These are phyloP conservation scores for Tulasnella sp. DNA, from an alignment of 768 basidiomycete species.

Conservation along the genomic window DNA sequence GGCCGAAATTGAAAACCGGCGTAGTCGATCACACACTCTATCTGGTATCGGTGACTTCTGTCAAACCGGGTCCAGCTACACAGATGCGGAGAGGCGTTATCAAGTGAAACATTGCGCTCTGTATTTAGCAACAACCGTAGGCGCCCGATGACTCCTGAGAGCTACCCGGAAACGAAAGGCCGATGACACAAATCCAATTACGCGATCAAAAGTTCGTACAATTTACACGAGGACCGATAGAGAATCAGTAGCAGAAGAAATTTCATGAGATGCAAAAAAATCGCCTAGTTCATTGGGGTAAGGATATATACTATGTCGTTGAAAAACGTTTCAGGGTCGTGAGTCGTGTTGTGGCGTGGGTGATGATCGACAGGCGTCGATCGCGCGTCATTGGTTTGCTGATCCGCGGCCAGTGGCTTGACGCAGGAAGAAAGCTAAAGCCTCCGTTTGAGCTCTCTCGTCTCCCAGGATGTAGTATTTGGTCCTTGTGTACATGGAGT, in stretches of 20 bases:
- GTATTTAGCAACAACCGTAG: too few species aligned
- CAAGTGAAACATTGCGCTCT: too few species aligned
- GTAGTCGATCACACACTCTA: too few species aligned
- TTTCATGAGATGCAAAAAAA: not conserved
- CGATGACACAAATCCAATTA: not conserved
- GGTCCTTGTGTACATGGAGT: not conserved
- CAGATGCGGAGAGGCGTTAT: too few species aligned
- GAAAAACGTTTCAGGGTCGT: not conserved
- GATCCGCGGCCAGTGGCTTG: not conserved
- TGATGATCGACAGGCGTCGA: not conserved
- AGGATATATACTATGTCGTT: not conserved
- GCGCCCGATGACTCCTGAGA: too few species aligned
- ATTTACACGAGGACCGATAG: not conserved
- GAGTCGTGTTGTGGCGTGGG: not conserved
- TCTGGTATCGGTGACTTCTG: too few species aligned
- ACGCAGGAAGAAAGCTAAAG: not conserved
- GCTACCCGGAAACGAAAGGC: too few species aligned
- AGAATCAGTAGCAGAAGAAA: not conserved
- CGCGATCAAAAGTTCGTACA: not conserved
- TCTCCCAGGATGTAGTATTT: not conserved
- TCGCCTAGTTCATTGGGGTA: not conserved
- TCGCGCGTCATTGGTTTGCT: not conserved
- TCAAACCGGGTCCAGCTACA: too few species aligned
- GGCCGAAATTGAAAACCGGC: too few species aligned
- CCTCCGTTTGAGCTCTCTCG: not conserved